Base-by-base conservation (phyloP, 2,329 filamentous ascomycete genomes). In the Xylaria sp. region DNA sequence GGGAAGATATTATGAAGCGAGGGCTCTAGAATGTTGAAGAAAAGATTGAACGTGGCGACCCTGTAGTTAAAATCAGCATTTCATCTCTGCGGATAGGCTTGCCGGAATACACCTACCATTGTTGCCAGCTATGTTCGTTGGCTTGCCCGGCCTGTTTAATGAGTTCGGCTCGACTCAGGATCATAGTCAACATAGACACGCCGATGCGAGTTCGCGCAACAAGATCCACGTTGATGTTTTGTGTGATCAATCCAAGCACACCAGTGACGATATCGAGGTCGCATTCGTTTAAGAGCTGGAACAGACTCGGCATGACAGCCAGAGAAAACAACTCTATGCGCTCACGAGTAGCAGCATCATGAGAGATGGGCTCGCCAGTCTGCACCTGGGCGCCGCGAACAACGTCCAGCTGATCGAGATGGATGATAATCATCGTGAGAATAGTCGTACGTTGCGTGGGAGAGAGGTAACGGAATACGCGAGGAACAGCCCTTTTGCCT, bases 391-490 rank as follows among this genome's bases (percentile, higher is more conserved):
- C 94, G 63, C 91, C 89, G 64, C 92, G 90, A 66, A 98, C 91
- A 58, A 99, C 95, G 75, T 97, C 94, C 46, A 99, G 86, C 72
- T 92, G 90, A 78, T 98, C 96, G 36, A 99, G 89, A 75, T 98
- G 94, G 60, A 97, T 91, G 67, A 97, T 89, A 72, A 99, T 95
- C 87, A 99, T 95, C 5, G 96, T 99, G 70, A 99, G 85, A 70
- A 98, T 93, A 0, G 94, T 98, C 25, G 96, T 94, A 58, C 95
- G 93, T 81, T 98, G 94, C 77, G 97, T 92, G 70, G 94, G 92
- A 71, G 92, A 92, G 60, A 97, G 92, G 76, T 97, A 93, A 50
- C 94, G 91, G 87, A 98, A 98, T 61, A 98, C 92, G 63, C 96
- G 93, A 58, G 94, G 94, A 68, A 99, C 93, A 1, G 93, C 93